Evolutionary conservation across 2,329 filamentous ascomycete genomes (phyloP).

Genomic region (Penicillium sp.): DNA sequence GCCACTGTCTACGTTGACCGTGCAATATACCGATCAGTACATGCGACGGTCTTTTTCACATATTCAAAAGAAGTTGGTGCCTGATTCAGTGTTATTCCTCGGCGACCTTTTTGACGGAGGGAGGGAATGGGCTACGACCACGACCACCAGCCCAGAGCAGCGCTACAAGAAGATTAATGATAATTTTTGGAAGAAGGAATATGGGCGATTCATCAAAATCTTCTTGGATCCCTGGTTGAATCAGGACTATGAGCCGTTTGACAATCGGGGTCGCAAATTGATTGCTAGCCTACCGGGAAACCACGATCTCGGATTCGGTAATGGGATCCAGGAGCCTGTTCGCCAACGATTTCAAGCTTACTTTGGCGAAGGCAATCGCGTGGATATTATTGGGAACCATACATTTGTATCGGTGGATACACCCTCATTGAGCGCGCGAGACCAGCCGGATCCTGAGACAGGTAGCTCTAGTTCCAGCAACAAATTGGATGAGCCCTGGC

Average conservation of each 20-base stretch:
- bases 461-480: constrained; percentile 47
- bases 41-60: constrained; percentile 77
- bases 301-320: constrained; percentile 89
- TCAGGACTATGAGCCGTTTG: constrained; percentile 54
- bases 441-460: constrained; percentile 51
- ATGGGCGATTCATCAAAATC: constrained; percentile 77
- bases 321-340: constrained; percentile 75
- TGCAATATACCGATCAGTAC: constrained; percentile 83
- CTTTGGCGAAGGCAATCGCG: constrained; percentile 86
- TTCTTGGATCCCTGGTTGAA: constrained; percentile 71
- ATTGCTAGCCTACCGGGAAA: constrained; percentile 88
- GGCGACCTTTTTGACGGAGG: constrained; percentile 96
- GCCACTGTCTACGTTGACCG: constrained; percentile 65
- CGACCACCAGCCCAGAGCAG: constrained; percentile 59
- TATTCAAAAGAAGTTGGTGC: constrained; percentile 71
- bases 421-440: constrained; percentile 77
- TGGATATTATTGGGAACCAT: constrained; percentile 92
- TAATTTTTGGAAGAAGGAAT: constrained; percentile 82
- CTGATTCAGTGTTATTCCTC: constrained; percentile 85
- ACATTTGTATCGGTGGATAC: constrained; percentile 90
- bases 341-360: constrained; percentile 80
- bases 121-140: constrained; percentile 81
- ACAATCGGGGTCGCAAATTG: constrained; percentile 69
- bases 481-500: constrained; percentile 53
- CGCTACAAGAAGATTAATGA: constrained; percentile 76